Evolutionary conservation across 176 grass and related monocot genomes (phyloP).

Genomic region (Eremochloa ophiuroides): DNA sequence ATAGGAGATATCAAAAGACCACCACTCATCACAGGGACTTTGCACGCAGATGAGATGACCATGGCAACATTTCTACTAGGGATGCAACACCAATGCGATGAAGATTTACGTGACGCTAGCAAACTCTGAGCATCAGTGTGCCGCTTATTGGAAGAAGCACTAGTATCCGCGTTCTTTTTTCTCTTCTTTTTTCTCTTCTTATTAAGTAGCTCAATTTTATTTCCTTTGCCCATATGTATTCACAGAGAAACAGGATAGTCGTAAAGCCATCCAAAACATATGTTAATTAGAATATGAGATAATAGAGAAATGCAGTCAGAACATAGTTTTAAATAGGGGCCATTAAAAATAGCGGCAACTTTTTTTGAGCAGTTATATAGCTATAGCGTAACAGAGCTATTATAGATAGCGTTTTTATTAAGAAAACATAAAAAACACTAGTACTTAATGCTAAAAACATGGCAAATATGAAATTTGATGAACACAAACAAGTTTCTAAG

Average conservation of each 20-base stretch:
- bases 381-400: no score
- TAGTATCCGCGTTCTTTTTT: conserved; percentile 60
- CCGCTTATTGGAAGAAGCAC: conserved; percentile 31
- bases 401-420: no score
- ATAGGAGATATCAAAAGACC: neutral
- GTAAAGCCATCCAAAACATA: neutral
- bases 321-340: no score
- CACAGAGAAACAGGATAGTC: neutral
- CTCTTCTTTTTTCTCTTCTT: no score
- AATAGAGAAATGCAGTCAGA: neutral
- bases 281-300: neutral
- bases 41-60: neutral
- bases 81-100: neutral
- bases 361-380: no score
- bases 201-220: conserved; percentile 48
- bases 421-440: no score
- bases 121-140: neutral
- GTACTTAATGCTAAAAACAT: no score
- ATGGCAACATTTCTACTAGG: neutral
- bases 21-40: neutral
- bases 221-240: conserved; percentile 45
- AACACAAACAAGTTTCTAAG: no score
- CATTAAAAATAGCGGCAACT: no score
- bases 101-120: neutral
- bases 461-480: no score